phyloP scores from a whole-genome alignment of 2,329 filamentous ascomycete genomes.

The Myriosclerotinia scirpicola region DNA sequence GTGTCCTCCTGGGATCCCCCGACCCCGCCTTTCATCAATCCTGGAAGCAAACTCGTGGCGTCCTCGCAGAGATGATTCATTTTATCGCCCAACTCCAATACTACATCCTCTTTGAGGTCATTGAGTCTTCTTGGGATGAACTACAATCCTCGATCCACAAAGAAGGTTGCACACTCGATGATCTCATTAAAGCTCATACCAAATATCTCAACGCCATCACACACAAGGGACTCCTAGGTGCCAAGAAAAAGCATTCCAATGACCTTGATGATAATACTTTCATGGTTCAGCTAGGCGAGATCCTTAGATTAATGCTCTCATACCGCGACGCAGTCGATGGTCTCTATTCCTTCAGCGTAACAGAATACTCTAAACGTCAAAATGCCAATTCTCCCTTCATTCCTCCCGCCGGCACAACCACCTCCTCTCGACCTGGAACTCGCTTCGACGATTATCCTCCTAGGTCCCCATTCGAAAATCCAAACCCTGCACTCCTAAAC shows the following conservation, averaged over 20 bases:
- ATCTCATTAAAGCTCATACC: slow-evolving; percentile 88
- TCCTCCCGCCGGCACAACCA: slow-evolving; percentile 29
- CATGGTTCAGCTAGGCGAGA: slow-evolving; percentile 85
- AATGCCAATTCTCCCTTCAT: slow-evolving; percentile 46
- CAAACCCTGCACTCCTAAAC: slow-evolving; percentile 36
- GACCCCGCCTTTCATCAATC: slow-evolving; percentile 68
- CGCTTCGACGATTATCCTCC: slow-evolving; percentile 34
- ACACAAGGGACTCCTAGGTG: slow-evolving; percentile 89
- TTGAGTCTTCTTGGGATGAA: slow-evolving; percentile 92
- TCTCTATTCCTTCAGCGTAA: slow-evolving; percentile 90
- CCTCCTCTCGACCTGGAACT: slow-evolving; percentile 37
- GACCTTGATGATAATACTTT: slow-evolving; percentile 67
- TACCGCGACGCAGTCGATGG: slow-evolving; percentile 94
- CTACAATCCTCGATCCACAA: slow-evolving; percentile 79
- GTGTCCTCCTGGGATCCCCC: slow-evolving; percentile 75
- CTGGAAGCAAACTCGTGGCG: slow-evolving; percentile 88
- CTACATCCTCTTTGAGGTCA: slow-evolving; percentile 98
- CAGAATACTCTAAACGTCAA: slow-evolving; percentile 90
- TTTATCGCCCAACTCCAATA: slow-evolving; percentile 97
- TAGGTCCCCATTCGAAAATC: slow-evolving; percentile 23
- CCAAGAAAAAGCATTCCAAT: slow-evolving; percentile 51
- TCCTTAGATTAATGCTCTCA: slow-evolving; percentile 88
- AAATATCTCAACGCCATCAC: slow-evolving; percentile 92
- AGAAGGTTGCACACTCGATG: slow-evolving; percentile 88
- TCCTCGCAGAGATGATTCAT: slow-evolving; percentile 96